Evolutionary conservation across 1,284 basidiomycete species (phyloP), one percentile per base, ranked within the genome.

Genomic region (Xerocomus nothofagi): DNA sequence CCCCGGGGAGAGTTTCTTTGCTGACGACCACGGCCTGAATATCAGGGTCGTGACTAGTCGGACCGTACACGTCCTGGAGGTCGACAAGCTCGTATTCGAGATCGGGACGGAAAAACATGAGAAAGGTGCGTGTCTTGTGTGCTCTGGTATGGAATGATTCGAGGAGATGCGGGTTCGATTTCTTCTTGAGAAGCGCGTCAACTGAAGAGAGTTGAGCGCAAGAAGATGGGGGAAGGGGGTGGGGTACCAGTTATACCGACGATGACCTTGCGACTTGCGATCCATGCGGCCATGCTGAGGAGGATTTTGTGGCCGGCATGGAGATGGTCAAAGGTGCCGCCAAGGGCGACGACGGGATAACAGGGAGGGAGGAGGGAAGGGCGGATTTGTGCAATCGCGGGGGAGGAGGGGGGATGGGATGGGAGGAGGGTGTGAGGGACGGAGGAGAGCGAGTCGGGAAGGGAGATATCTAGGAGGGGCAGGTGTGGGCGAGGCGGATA

Each of bases 251-350:
- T 91, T 31, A 99, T 76, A 5, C 97, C 97, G 47, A 97, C 84
- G 55, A 99, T 91, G 61, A 99, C 54, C 67, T 91, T 93, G 56
- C 79, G 70, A 39, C 73, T 70, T 1, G 93, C 78, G 51, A 98
- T 82, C 77, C 91, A 93, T 2, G 89, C 84, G 8, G 84, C 87
- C 82, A 97, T 93, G 59, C 91, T 91, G 6, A 99, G 80, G 31
- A 99, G 80, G 52, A 99, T 95, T 73, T 98, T 98, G 76, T 99
- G 96, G 0, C 96, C 96, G 2, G 93, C 85, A 67, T 99, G 96
- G 15, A 99, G 80, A 66, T 99, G 97, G 70, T 99, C 96, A 67
- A 99, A 99, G 1, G 96, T 99, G 57, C 63, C 81, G 7, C 81
- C 81, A 7, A 83, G 68, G 3, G 78, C 82, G 23, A 84, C 80